A percentile compares a stretch with the other conserved stretches of the same genome.
These are phyloP conservation scores for Salvia sclarea DNA, from an alignment of 305 asterid species.

Conservation along the genomic window DNA sequence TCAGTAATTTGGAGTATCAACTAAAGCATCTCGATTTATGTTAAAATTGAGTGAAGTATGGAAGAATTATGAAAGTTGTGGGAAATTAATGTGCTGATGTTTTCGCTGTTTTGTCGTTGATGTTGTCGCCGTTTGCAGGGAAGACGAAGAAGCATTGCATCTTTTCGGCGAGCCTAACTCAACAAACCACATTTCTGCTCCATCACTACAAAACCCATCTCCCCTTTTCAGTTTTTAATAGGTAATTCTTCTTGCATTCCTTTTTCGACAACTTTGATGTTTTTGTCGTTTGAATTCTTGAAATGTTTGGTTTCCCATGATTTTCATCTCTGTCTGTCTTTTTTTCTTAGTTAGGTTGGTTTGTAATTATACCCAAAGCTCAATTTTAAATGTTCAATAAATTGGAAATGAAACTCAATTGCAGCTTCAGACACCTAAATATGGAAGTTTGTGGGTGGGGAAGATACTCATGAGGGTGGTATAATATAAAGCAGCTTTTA, in stretches of 20 bases:
- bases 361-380: neutral
- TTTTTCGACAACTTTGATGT: neutral
- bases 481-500: neutral
- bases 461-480: conserved; percentile 12
- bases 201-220: conserved; percentile 14
- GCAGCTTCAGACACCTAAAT: neutral
- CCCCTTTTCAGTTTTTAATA: neutral
- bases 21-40: neutral
- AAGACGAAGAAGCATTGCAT: conserved; percentile 18
- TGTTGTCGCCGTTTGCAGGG: conserved; percentile 21
- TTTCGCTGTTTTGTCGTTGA: conserved; percentile 3
- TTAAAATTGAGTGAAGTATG: neutral
- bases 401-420: neutral
- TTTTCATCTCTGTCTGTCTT: neutral
- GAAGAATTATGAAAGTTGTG: neutral
- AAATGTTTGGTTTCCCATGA: neutral
- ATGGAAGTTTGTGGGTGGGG: neutral
- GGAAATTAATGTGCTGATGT: neutral
- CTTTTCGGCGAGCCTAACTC: conserved; percentile 11
- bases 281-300: conserved; percentile 13
- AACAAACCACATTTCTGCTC: conserved; percentile 11
- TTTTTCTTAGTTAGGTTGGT: neutral
- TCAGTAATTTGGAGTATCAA: neutral
- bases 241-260: conserved; percentile 7
- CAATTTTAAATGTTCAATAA: neutral